These are phyloP conservation scores for Pseudogymnoascus sp. DNA, from an alignment of 2,329 filamentous ascomycete species.

Conservation along the genomic window DNA sequence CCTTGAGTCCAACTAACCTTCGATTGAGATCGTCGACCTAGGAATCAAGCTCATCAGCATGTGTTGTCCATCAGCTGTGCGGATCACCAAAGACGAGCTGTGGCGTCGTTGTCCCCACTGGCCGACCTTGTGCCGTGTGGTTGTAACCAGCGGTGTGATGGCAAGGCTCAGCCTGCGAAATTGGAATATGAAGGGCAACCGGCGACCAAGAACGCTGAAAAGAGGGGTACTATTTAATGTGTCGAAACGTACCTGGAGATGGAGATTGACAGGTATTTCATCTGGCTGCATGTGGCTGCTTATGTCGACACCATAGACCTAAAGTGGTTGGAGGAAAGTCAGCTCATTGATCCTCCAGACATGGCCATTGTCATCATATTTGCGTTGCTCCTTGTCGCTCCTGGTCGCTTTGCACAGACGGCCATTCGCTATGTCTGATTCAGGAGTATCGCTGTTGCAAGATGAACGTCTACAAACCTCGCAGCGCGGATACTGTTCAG, in stretches of 20 bases:
- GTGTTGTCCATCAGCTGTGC: slow-evolving; percentile 8
- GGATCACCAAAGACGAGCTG: background rate
- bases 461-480: slow-evolving; percentile 41
- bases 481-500: slow-evolving; percentile 53
- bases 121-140: background rate
- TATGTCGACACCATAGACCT: slow-evolving; percentile 67
- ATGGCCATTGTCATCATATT: background rate
- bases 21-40: slow-evolving; percentile 63
- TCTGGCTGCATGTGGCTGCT: slow-evolving; percentile 62
- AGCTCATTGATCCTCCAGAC: background rate
- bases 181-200: background rate
- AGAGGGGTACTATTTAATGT: background rate
- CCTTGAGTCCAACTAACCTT: slow-evolving; percentile 34
- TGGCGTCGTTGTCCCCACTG: background rate
- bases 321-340: slow-evolving; percentile 5
- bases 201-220: background rate
- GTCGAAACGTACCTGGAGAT: slow-evolving; percentile 46
- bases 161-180: background rate
- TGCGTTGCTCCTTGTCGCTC: background rate
- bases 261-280: slow-evolving; percentile 56
- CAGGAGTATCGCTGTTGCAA: slow-evolving; percentile 2
- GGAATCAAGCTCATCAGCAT: background rate
- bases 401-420: background rate
- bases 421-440: background rate
- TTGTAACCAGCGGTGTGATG: background rate